Evolutionary conservation across 2,329 filamentous ascomycete species (phyloP), one percentile per base, ranked within the genome.

Genomic region (Trichoderma arundinaceum): DNA sequence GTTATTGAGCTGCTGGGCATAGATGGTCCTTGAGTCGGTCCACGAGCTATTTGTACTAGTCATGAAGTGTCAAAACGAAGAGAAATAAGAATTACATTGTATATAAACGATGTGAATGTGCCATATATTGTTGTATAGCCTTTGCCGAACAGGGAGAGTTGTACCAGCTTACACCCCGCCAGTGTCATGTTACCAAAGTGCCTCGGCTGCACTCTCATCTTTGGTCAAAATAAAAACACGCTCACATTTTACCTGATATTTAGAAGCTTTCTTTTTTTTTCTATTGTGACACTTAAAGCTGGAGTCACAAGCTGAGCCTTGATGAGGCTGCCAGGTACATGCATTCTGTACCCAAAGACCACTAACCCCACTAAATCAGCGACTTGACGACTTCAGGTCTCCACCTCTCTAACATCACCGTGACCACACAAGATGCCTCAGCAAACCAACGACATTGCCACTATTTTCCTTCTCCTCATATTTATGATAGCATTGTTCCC

Each of bases 401-500:
- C 74, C 74, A 74, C 74, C 35, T 66, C 35, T 48, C 53, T 70
- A 28, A 68, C 71, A 70, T 73, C 71, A 71, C 46, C 33, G 52
- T 56, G 41, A 46, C 49, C 10, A 17, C 60, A 54, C 60, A 63
- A 28, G 41, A 81, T 81, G 79, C 77, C 77, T 79, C 80, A 75
- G 76, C 73, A 71, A 71, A 70, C 72, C 72, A 71, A 74, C 71
- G 72, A 76, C 71, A 73, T 72, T 66, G 80, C 77, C 49, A 84
- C 81, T 7, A 70, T 84, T 33, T 71, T 82, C 49, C 76, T 87
- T 8, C 70, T 83, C 60, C 64, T 86, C 10, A 77, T 88, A 41
- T 72, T 86, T 13, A 41, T 60, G 44, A 49, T 86, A 49, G 74
- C 79, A 33, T 77, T 88, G 66, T 88, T 87, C 70, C 85, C 86